Conservation (phyloP, 805 yeast species). For the Saturnispora dispora region DNA sequence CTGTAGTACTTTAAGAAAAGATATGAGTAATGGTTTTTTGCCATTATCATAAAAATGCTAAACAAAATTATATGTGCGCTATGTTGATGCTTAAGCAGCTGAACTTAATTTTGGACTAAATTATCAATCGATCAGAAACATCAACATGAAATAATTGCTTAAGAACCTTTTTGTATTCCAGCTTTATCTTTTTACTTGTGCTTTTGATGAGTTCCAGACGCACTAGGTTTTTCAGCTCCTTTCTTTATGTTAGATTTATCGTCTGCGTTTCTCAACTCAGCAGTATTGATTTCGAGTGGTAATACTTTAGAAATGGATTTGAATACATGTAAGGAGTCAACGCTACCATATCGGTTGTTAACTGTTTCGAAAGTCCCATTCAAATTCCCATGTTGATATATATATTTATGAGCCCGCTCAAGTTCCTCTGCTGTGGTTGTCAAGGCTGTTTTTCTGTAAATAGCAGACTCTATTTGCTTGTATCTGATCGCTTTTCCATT, state of each 20-base stretch:
- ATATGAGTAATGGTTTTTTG: neutral
- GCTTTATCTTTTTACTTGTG: neutral
- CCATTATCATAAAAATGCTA: neutral
- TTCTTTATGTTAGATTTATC: neutral
- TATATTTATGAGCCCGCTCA: conserved; percentile 12
- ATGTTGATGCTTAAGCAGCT: neutral
- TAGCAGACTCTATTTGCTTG: conserved; percentile 11
- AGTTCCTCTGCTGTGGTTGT: conserved; percentile 10
- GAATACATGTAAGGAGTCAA: conserved; percentile 13
- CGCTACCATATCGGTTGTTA: conserved; percentile 16
- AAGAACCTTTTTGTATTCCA: neutral
- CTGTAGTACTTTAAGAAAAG: neutral
- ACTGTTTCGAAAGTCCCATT: conserved; percentile 15
- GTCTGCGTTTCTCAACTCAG: neutral
- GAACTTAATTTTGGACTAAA: neutral
- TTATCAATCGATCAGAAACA: neutral
- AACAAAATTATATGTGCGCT: neutral
- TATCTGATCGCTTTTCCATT: conserved; percentile 10
- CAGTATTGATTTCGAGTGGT: neutral
- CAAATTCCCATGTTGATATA: conserved; percentile 15
- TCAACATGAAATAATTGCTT: neutral
- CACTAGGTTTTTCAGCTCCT: neutral
- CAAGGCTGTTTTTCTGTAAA: conserved; percentile 12
- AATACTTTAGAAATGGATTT: neutral
- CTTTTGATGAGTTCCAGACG: neutral